Base-by-base conservation (phyloP, 306 rosid genomes). In the Cucurbita maxima region DNA sequence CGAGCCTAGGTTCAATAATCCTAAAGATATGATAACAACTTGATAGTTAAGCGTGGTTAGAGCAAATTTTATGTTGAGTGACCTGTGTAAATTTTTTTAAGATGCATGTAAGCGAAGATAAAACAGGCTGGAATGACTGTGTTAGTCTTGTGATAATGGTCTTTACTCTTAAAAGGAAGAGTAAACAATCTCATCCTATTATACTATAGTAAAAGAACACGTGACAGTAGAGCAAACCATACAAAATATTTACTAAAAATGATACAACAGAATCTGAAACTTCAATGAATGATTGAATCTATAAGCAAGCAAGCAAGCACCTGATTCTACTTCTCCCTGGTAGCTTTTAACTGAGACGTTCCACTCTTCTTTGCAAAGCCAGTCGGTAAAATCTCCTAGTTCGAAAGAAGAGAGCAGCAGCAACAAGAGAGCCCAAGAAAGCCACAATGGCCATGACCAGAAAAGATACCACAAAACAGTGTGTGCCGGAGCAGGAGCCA, bases 381-480 rank as follows among this genome's bases (percentile, higher is more conserved):
- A 5, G 64, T 53, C 71, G 70, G 72, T 91, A 94, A 83, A 91
- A 86, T 69, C 81, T 83, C 76, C 16, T 85, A 8, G 99, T 89
- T 14, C 90, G 87, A 55, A 86, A 87, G 74, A 79, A 89, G 80
- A 94, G 82, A 10, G 73, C 83, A 37, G 84, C 36, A 58, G 90
- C 88, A 70, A 79, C 84, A 75, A 90, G 83, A 82, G 79, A 89
- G 30, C 96, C 86, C 11, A 86, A 38, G 62, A 79, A 81, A 72
- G 89, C 79, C 44, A 89, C 89, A 7, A 77, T 79, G 2, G 99
- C 95, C 81, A 91, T 84, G 76, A 94, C 83, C 20, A 91, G 43
- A 78, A 87, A 89, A 1, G 99, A 91, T 38, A 61, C 11, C 86
- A 81, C 86, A 83, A 91, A 94, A 79, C 99, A 94, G 71, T 75